A percentile compares a stretch with the other conserved stretches of the same genome.
phyloP scores from a whole-genome alignment of 2,329 filamentous ascomycete species.

The Trichothecium sympodiale region DNA sequence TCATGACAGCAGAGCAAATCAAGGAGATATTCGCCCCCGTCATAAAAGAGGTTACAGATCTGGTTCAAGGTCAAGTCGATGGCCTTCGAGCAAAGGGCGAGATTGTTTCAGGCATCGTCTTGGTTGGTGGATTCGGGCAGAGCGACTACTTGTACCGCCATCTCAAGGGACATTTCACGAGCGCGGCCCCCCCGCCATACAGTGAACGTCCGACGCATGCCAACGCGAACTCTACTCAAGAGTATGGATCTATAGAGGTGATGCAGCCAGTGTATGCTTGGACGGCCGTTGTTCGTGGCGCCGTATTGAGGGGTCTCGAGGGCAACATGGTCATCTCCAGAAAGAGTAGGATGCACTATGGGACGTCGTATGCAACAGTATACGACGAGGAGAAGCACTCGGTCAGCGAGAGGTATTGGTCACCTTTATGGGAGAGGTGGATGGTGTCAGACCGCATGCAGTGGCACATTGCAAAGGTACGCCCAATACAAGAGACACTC shows the following conservation, averaged over 20 bases:
- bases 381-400: slow-evolving; percentile 68
- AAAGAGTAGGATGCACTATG: slow-evolving; percentile 66
- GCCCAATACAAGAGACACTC: not conserved
- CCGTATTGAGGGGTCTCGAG: slow-evolving; percentile 63
- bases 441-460: slow-evolving; percentile 79
- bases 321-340: slow-evolving; percentile 70
- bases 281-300: slow-evolving; percentile 70
- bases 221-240: slow-evolving; percentile 31
- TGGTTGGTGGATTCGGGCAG: slow-evolving; percentile 75
- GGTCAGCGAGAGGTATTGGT: slow-evolving; percentile 67
- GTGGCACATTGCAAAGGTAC: slow-evolving; percentile 71
- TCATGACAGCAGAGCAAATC: slow-evolving; percentile 58
- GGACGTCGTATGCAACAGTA: slow-evolving; percentile 70
- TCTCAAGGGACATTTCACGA: slow-evolving; percentile 58
- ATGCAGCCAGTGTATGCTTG: slow-evolving; percentile 76
- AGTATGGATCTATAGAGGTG: slow-evolving; percentile 56
- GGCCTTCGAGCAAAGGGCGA: slow-evolving; percentile 49
- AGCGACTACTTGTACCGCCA: slow-evolving; percentile 64
- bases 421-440: slow-evolving; percentile 69
- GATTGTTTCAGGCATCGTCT: slow-evolving; percentile 61
- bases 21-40: slow-evolving; percentile 69
- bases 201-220: slow-evolving; percentile 61
- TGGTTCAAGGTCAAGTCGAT: slow-evolving; percentile 57
- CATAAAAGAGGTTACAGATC: slow-evolving; percentile 56
- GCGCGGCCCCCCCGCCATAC: slow-evolving; percentile 48